A percentile compares a stretch with the other conserved stretches of the same genome.
phyloP scores from a whole-genome alignment of 495 filamentous ascomycete genomes.

The Talaromyces proteolyticus region DNA sequence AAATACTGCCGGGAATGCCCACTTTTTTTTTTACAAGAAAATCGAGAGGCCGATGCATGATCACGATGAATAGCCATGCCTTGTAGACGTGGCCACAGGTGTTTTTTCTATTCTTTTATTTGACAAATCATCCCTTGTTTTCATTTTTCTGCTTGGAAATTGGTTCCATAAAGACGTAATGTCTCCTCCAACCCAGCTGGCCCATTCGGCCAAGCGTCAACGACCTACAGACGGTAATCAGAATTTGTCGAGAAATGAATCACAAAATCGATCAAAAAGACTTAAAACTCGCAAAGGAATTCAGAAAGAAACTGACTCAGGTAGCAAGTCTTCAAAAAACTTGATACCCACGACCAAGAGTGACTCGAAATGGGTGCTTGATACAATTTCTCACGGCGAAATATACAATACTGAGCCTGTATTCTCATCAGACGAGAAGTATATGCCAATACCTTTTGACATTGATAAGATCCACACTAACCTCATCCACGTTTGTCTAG shows the following conservation, averaged over 20 bases:
- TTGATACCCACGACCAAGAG: conserved; percentile 9
- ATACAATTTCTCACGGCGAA: neutral
- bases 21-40: conserved; percentile 4
- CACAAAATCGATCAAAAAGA: neutral
- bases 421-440: conserved; percentile 79
- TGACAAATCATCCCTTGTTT: no score
- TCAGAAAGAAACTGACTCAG: neutral
- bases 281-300: neutral
- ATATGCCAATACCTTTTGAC: conserved; percentile 18
- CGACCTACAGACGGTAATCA: conserved; percentile 2
- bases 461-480: neutral
- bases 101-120: no score
- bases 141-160: no score
- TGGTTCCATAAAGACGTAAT: neutral
- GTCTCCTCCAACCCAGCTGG: neutral
- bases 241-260: neutral
- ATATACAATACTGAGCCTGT: conserved; percentile 62
- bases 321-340: conserved; percentile 12
- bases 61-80: no score
- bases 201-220: conserved; percentile 3
- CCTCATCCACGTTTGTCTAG: conserved; percentile 39
- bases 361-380: neutral
- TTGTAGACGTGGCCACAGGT: no score
- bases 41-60: no score
- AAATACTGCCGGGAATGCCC: neutral